Base-by-base conservation (phyloP, 2,329 filamentous ascomycete species). In the Tothia fuscella region DNA sequence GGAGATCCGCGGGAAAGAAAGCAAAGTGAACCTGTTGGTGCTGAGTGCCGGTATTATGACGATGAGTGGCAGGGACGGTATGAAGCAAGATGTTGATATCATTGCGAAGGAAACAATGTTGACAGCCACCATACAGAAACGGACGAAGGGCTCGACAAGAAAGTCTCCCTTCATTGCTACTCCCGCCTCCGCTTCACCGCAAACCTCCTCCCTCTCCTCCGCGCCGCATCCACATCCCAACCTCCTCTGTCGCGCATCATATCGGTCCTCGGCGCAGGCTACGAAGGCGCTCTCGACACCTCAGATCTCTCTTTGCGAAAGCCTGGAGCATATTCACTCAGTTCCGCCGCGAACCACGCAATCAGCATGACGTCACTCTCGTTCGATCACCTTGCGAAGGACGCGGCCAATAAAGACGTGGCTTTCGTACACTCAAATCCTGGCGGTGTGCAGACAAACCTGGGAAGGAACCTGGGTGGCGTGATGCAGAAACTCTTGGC, bases 11-110 rank as follows among this genome's bases (percentile, higher is more conserved):
- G 50, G 54, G 22, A 67, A 65, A 46, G 73, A 77, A 50, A 54
- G 57, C 28, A 61, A 62, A 20, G 62, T 79, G 45, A 74, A 78
- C 51, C 52, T 76, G 3, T 54, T 78, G 0, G 71, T 76, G 49
- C 61, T 75, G 41, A 71, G 63, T 1, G 64, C 64, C 2, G 72
- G 71, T 3, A 65, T 64, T 50, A 56, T 70, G 47, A 62, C 62
- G 3, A 42, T 65, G 5, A 53, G 53, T 32, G 62, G 62, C n/a
- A 51, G 62, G 5, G 50, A 53, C 9, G 56, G 48, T 49, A 41
- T 24, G 14, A n/a, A n/a, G n/a, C 16, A n/a, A n/a, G 26, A 5
- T 21, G 17, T 19, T 2, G 10, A 34, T 9, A 21, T n/a, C 5
- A n/a, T 21, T 7, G 13, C 13, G 20, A 17, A n/a, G 12, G 25